Evolutionary conservation across 768 basidiomycete species (phyloP).

Genomic region (Russula sp.): DNA sequence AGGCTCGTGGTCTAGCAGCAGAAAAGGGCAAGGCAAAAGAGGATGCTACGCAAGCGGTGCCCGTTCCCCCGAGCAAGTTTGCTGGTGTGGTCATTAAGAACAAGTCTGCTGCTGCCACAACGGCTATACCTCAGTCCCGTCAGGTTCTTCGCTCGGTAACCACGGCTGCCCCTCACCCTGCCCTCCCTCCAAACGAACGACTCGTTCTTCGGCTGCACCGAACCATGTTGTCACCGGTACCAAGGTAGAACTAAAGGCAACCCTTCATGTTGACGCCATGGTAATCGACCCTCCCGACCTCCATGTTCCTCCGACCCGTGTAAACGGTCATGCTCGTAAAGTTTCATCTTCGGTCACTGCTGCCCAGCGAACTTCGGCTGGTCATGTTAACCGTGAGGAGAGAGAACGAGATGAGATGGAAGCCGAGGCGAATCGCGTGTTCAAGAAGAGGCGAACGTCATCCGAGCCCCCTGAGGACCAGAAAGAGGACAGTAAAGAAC

Average conservation of each 20-base stretch:
- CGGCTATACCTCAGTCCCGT: conserved; percentile 37
- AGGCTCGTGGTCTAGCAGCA: conserved; percentile 37
- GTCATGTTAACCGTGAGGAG: conserved; percentile 12
- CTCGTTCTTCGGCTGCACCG: conserved; percentile 32
- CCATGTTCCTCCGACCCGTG: conserved; percentile 35
- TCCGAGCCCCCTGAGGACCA: conserved; percentile 53
- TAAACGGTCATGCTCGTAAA: conserved; percentile 28
- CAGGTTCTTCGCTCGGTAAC: conserved; percentile 55
- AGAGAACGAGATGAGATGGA: conserved; percentile 43
- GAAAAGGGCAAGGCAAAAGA: conserved; percentile 57
- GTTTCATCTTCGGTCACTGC: conserved; percentile 1
- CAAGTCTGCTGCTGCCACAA: conserved; percentile 46
- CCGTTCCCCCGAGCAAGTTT: conserved; percentile 46
- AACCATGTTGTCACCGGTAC: conserved; percentile 36
- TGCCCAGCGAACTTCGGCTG: conserved; percentile 6
- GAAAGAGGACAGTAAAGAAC: conserved; percentile 39
- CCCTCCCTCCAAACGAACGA: conserved; percentile 30
- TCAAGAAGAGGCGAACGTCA: conserved; percentile 76
- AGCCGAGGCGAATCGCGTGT: conserved; percentile 56
- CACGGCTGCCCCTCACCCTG: conserved; percentile 13
- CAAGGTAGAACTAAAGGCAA: conserved; percentile 34
- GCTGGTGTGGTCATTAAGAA: conserved; percentile 62
- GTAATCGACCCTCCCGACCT: conserved; percentile 38
- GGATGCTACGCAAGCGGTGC: conserved; percentile 35
- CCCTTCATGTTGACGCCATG: conserved; percentile 51